These are phyloP conservation scores for Cercospora sp. DNA, from an alignment of 2,329 filamentous ascomycete species.

Conservation along the genomic window DNA sequence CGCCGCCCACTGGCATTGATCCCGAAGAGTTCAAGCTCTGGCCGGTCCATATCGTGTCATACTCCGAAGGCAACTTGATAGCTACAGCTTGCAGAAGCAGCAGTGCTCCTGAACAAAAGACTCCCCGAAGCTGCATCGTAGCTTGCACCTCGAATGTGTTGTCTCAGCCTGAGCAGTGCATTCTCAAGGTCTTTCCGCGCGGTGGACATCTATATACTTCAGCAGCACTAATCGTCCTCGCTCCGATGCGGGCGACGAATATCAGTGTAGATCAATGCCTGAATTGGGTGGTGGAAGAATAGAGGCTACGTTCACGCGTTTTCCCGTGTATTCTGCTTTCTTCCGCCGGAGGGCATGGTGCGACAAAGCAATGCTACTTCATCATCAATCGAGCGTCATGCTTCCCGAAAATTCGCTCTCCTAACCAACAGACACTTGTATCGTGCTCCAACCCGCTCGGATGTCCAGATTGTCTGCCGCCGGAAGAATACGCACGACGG, in stretches of 20 bases:
- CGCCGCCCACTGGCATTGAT: neutral
- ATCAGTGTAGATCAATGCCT: neutral
- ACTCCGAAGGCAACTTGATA: neutral
- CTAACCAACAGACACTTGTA: neutral
- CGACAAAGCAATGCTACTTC: neutral
- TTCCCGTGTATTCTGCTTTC: neutral
- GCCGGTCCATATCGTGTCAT: neutral
- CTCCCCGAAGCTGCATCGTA: neutral
- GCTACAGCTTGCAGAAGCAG: neutral
- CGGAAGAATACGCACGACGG: neutral
- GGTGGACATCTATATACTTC: neutral
- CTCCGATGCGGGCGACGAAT: neutral
- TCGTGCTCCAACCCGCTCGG: neutral
- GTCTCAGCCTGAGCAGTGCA: neutral
- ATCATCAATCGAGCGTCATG: neutral
- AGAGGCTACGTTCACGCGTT: neutral
- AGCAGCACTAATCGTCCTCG: neutral
- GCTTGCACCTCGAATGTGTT: neutral
- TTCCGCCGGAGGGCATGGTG: neutral
- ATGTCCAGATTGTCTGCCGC: neutral
- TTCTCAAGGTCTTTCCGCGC: neutral
- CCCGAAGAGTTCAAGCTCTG: neutral
- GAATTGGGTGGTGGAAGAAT: neutral
- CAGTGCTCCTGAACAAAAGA: neutral
- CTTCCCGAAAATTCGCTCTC: neutral